Evolutionary conservation across 768 basidiomycete species (phyloP).

Genomic region (Boletus sp.): DNA sequence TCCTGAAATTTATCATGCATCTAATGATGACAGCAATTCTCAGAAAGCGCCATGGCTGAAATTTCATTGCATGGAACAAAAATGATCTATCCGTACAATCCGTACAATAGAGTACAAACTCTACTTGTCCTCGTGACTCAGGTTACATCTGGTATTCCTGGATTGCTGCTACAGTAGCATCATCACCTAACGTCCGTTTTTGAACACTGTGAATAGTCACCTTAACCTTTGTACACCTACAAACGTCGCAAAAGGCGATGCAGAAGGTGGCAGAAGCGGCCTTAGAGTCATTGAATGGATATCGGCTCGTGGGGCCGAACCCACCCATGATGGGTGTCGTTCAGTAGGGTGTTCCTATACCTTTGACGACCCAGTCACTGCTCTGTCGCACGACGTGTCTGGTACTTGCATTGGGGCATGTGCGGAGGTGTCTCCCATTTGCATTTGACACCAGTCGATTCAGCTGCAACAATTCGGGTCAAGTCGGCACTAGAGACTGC

Average conservation of each 20-base stretch:
- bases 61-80: no score
- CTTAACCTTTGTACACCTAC: no score
- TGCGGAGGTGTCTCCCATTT: conserved; percentile 69
- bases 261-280: neutral
- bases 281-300: conserved; percentile 16
- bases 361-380: conserved; percentile 59
- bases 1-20: no score
- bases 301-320: conserved; percentile 27
- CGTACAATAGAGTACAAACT: no score
- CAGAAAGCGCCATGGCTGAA: no score
- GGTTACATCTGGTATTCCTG: no score
- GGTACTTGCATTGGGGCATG: conserved; percentile 39
- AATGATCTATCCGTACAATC: no score
- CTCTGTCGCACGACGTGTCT: conserved; percentile 56
- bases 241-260: conserved; percentile 31
- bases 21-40: no score
- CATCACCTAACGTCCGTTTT: no score
- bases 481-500: conserved; percentile 57
- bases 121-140: no score
- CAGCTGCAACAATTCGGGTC: conserved; percentile 60
- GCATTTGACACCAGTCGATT: conserved; percentile 58
- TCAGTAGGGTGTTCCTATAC: conserved; percentile 35
- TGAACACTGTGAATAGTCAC: no score
- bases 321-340: conserved; percentile 35
- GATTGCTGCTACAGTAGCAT: no score